phyloP scores from a whole-genome alignment of 108 stramenopile species.

The Conticribra guillardii region DNA sequence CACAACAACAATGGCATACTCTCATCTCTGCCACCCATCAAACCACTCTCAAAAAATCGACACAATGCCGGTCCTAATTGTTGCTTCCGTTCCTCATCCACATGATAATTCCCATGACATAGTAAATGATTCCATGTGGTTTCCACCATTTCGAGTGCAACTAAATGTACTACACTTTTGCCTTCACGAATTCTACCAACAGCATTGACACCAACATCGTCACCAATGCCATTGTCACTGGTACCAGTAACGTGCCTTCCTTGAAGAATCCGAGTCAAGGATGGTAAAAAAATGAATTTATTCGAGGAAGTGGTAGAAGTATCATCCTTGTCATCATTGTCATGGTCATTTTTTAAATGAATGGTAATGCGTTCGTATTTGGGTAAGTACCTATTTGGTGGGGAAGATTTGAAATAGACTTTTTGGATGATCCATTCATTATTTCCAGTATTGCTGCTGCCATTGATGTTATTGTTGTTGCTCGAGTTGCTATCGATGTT shows the following conservation, averaged over 20 bases:
- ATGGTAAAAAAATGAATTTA: conserved; percentile 59
- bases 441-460: too few species aligned
- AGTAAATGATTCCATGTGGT: conserved; percentile 59
- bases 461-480: too few species aligned
- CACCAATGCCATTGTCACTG: too few species aligned
- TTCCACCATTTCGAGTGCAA: conserved; percentile 54
- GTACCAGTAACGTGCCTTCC: too few species aligned
- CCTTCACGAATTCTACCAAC: too few species aligned
- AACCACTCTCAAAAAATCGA: conserved; percentile 43
- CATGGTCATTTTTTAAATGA: conserved; percentile 53
- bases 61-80: conserved; percentile 28
- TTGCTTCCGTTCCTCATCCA: conserved; percentile 39
- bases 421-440: conserved; percentile 49
- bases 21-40: conserved; percentile 35
- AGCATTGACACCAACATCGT: background rate
- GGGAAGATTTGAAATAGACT: conserved; percentile 29
- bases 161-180: conserved; percentile 1
- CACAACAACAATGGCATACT: conserved; percentile 43
- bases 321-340: conserved; percentile 6
- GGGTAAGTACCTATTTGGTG: conserved; percentile 26
- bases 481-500: too few species aligned
- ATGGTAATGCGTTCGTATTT: conserved; percentile 72
- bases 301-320: conserved; percentile 18
- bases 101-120: conserved; percentile 55
- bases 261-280: conserved; percentile 29